Evolutionary conservation across 768 basidiomycete species (phyloP), one percentile per base, ranked within the genome.

Genomic region (Multifurca ochricompacta): DNA sequence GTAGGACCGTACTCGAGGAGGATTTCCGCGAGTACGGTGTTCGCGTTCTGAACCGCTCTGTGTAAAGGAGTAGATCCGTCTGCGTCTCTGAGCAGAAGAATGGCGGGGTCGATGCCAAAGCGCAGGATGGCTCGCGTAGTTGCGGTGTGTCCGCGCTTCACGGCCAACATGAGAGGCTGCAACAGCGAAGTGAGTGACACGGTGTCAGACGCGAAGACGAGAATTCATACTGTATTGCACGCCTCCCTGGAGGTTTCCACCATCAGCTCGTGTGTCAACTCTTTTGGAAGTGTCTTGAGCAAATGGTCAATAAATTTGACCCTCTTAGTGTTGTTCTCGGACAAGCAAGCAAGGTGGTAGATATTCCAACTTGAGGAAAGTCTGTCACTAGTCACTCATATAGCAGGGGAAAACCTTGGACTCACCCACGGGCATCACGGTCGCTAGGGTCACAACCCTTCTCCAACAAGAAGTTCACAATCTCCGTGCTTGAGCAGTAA

Each of bases 131-230:
- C 62, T 18, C 43, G 49, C 41, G 74, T 71, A 4, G 70, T 50
- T 0, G 60, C 48, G 7, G 66, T 63, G 6, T 59, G 56, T 0
- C 69, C 70, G 0, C 35, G 40, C 54, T 76, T 75, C 13, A 78
- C 74, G 4, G 78, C 77, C n/a, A 80, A 37, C 57, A 77, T 79
- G 6, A 82, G 67, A 7, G 81, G 80, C 82, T 82, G 47, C 3
- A 40, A 51, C 18, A 3, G 27, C 13, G 39, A 32, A 35, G 23
- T 37, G 23, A 61, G 49, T 21, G 2, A 42, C n/a, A 19, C 23
- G 23, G 23, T 30, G 14, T 35, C 21, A 35, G 18, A 36, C 51
- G 3, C 18, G 18, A 21, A 14, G 18, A 16, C 18, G 7, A 61
- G 65, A 48, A 30, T 2, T 27, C 64, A 8, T 60, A 81, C 80